phyloP scores from a whole-genome alignment of 2,329 filamentous ascomycete species.

The Aquanectria penicillioides region DNA sequence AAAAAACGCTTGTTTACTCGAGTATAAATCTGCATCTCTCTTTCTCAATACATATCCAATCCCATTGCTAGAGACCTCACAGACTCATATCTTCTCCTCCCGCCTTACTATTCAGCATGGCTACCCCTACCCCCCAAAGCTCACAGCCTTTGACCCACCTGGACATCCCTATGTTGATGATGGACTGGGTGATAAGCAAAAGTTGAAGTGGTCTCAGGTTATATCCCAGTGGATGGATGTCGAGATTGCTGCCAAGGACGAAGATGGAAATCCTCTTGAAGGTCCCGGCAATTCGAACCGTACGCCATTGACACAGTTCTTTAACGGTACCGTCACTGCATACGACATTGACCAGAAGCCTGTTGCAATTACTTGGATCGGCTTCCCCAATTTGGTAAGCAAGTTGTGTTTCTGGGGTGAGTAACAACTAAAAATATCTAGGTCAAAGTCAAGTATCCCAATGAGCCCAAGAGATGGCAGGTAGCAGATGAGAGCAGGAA shows the following conservation, averaged over 20 bases:
- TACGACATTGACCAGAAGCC: background rate
- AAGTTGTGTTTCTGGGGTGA: no score
- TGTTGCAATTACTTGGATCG: conserved; percentile 4
- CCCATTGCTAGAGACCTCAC: no score
- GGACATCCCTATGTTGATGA: conserved; percentile 3
- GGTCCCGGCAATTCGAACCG: no score
- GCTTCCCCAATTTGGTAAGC: conserved; percentile 10
- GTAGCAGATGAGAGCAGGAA: conserved; percentile 10
- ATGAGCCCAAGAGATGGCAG: background rate
- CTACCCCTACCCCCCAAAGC: no score
- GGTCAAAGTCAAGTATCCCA: background rate
- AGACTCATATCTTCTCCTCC: no score
- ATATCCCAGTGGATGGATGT: conserved; percentile 4
- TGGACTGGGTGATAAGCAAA: background rate
- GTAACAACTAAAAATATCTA: background rate
- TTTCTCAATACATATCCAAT: background rate
- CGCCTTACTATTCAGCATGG: no score
- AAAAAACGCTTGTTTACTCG: no score
- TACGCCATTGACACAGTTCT: conserved; percentile 3
- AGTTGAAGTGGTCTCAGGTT: background rate
- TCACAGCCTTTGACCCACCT: conserved; percentile 4
- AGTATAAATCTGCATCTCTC: background rate
- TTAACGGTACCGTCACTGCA: conserved; percentile 10
- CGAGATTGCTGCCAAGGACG: background rate
- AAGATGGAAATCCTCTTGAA: no score